Evolutionary conservation across 208 protist species (phyloP), one percentile per base, ranked within the genome.

Genomic region (Trypanosoma congolense): DNA sequence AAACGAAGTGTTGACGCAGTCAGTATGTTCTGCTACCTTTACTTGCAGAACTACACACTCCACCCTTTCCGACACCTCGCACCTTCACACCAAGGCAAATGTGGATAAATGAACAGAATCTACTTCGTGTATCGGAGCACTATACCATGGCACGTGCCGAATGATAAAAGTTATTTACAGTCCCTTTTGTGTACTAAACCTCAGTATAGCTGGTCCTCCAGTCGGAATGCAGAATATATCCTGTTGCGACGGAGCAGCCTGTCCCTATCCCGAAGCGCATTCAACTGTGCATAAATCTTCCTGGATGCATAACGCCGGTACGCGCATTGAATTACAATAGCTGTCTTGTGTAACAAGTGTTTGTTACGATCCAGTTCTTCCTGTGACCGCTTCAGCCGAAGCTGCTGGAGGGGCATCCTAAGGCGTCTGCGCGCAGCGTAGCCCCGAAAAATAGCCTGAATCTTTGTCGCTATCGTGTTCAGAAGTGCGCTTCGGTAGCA

Each of bases 381-480:
- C 28, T 19, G 10, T 10, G 14, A 18, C n/a, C 41, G n/a, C 33
- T 64, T 46, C 26, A 38, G 3, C 6, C 51, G 25, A n/a, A 36
- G 30, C 16, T 56, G 52, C 22, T 26, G 44, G 6, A 62, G 30
- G 14, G 19, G 29, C 18, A 22, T 35, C 14, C 21, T 61, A 24
- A 36, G 40, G 28, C 28, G 19, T 18, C 69, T 60, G 26, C 52
- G 65, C 18, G 31, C 51, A 14, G 60, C 55, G 46, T 81, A 70
- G 12, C 70, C 65, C 14, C 84, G 72, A 50, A 76, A 92, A 25
- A 47, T 65, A 19, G 72, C 61, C 62, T 92, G 84, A 50, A 92
- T 88, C 29, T 46, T 43, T 38, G 76, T 64, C 43, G 75, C 76
- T 50, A 58, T 73, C n/a, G 9, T 42, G 41, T 77, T 73, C 53